Evolutionary conservation across 2,329 filamentous ascomycete species (phyloP).

Genomic region (Ilyonectria destructans): DNA sequence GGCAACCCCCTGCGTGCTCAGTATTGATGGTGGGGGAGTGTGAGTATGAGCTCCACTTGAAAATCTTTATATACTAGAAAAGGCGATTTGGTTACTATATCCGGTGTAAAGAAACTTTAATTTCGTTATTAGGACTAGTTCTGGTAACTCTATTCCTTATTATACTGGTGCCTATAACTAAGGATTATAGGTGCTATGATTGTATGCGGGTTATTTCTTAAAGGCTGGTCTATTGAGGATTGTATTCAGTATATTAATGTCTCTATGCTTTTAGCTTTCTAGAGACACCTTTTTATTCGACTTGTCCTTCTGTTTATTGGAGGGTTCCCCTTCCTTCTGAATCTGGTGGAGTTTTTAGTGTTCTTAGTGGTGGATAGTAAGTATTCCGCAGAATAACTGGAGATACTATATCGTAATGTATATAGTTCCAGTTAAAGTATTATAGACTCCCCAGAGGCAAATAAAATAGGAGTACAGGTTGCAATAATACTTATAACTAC

Average conservation of each 20-base stretch:
- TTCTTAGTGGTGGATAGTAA: constrained; percentile 2
- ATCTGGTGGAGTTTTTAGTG: not conserved
- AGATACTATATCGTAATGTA: not conserved
- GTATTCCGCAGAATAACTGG: not conserved
- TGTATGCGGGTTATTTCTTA: not conserved
- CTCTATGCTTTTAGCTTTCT: not conserved
- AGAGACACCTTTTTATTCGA: not conserved
- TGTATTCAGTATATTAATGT: not conserved
- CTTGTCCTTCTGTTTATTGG: not conserved
- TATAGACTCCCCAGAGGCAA: too few relatives aligned
- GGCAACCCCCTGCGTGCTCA: not conserved
- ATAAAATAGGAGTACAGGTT: too few relatives aligned
- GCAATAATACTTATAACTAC: too few relatives aligned
- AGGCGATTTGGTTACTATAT: not conserved
- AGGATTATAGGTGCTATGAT: not conserved
- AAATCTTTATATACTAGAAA: not conserved
- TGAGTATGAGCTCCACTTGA: not conserved
- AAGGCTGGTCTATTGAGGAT: constrained; percentile 2
- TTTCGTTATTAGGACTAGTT: constrained; percentile 1
- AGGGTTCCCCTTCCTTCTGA: not conserved
- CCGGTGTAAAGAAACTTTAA: constrained; percentile 1
- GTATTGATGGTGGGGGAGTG: constrained; percentile 1
- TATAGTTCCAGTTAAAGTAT: not conserved
- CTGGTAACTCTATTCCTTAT: not conserved
- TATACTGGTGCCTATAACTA: not conserved